Conservation (phyloP, 2,329 filamentous ascomycete genomes). For the Pezizomycotina sp. region DNA sequence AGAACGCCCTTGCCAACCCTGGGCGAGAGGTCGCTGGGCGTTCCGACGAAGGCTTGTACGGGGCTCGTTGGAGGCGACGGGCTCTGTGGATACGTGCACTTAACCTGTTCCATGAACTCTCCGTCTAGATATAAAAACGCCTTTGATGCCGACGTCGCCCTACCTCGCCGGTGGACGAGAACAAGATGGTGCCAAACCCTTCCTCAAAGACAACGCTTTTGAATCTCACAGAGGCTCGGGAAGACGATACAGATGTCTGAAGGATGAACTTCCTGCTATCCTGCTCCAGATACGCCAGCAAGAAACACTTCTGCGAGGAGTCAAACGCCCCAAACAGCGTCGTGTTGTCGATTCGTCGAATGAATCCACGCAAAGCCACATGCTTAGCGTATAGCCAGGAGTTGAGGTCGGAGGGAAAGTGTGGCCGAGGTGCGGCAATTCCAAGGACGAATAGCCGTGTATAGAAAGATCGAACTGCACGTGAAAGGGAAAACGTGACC, state of each 20-base stretch:
- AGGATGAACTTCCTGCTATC: slow-evolving; percentile 89
- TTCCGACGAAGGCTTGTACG: slow-evolving; percentile 85
- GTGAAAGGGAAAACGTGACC: slow-evolving; percentile 61
- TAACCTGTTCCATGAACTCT: slow-evolving; percentile 82
- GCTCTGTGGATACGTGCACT: slow-evolving; percentile 68
- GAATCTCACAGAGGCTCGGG: slow-evolving; percentile 80
- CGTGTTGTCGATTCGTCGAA: slow-evolving; percentile 75
- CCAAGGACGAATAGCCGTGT: slow-evolving; percentile 76
- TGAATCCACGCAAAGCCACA: slow-evolving; percentile 75
- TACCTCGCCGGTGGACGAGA: slow-evolving; percentile 65
- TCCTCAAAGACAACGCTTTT: slow-evolving; percentile 63
- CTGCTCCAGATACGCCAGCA: slow-evolving; percentile 83
- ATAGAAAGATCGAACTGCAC: slow-evolving; percentile 88
- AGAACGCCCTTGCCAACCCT: slow-evolving; percentile 57
- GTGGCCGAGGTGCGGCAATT: slow-evolving; percentile 70
- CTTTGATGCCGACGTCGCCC: slow-evolving; percentile 57
- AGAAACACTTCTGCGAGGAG: slow-evolving; percentile 75
- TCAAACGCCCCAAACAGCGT: slow-evolving; percentile 95
- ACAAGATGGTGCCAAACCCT: slow-evolving; percentile 83
- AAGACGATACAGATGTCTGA: slow-evolving; percentile 79
- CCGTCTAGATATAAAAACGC: slow-evolving; percentile 84
- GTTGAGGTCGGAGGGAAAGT: slow-evolving; percentile 66
- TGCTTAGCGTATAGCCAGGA: slow-evolving; percentile 74
- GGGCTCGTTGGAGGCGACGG: slow-evolving; percentile 52
- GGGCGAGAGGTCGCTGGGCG: slow-evolving; percentile 69